These are phyloP conservation scores for Tolypocladium nubicola DNA, from an alignment of 2,329 filamentous ascomycete genomes.

Conservation along the genomic window DNA sequence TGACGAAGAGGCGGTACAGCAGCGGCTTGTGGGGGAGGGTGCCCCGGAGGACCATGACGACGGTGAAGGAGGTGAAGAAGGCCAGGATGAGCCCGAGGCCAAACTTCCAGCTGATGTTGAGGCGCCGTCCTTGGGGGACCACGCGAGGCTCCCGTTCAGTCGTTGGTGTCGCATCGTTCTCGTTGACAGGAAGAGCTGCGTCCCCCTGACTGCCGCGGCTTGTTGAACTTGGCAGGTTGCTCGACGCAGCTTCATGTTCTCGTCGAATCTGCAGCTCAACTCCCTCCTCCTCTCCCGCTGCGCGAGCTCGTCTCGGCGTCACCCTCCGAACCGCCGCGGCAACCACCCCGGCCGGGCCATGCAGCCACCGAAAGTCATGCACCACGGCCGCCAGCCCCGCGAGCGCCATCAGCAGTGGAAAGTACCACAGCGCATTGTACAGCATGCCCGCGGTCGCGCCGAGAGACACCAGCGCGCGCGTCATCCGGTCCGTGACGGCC, in stretches of 20 bases:
- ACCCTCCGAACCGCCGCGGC: conserved; percentile 6
- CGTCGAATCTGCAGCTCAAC: not conserved
- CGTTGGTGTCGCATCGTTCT: conserved; percentile 15
- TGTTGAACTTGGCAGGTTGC: too few relatives aligned
- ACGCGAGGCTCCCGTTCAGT: too few relatives aligned
- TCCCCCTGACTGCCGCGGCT: not conserved
- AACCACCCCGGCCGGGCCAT: conserved; percentile 8
- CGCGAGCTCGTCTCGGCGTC: not conserved
- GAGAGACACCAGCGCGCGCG: conserved; percentile 52
- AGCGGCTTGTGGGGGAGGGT: conserved; percentile 29
- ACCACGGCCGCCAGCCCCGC: conserved; percentile 41
- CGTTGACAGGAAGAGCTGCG: conserved; percentile 7
- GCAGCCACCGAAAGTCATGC: conserved; percentile 45
- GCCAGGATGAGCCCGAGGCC: conserved; percentile 28
- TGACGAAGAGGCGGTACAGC: conserved; percentile 53
- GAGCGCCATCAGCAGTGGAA: conserved; percentile 50
- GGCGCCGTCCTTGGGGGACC: too few relatives aligned
- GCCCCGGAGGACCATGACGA: conserved; percentile 41
- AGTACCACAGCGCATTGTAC: conserved; percentile 68
- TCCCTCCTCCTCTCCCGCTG: not conserved
- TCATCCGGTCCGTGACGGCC: conserved; percentile 53
- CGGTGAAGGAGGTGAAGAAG: conserved; percentile 47
- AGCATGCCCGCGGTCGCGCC: conserved; percentile 54
- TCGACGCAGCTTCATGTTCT: too few relatives aligned
- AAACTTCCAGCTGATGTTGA: conserved; percentile 31